Evolutionary conservation across 2,329 filamentous ascomycete species (phyloP), one percentile per base, ranked within the genome.

Genomic region (Tothia fuscella): DNA sequence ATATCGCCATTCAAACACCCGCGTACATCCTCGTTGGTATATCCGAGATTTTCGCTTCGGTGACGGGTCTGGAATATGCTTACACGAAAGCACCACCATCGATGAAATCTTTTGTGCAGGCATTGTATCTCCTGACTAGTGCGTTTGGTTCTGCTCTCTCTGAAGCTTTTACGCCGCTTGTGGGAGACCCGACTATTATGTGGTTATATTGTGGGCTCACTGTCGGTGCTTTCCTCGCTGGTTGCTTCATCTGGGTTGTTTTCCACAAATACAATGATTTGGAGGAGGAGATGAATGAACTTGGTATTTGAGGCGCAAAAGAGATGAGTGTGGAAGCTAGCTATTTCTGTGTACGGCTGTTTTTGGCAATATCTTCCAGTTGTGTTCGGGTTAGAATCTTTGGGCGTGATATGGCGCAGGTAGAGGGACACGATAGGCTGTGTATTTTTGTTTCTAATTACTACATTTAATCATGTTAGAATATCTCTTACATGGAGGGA

Each of bases 1-100:
- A 54, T 35, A 59, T 66, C 48, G 65, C 62, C 62, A 62, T 58
- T 58, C 61, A 65, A 49, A 50, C 64, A 5, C 58, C 62, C 2
- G 57, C 55, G 31, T 52, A 53, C 38, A 48, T 57, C n/a, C 53
- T 66, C 6, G 54, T 51, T 7, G 62, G 60, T 1, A 43, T 63
- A 6, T 38, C 20, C 22, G 41, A 43, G 38, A 29, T 7, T 14
- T 44, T 43, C 16, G 24, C 6, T n/a, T 7, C 6, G 39, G 21
- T 19, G 36, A 65, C 64, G 2, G 63, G 57, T 0, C 67, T 66
- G 46, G 64, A 65, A 39, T 44, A 66, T 17, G 65, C 65, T 1
- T 68, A 67, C 46, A 54, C 65, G 5, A 55, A 60, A 10, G 53
- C 61, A 4, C 65, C 66, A 1, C 49, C 50, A 4, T 56, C 58